A percentile compares a stretch with the other conserved stretches of the same genome.
These are phyloP conservation scores for Pinus albicaulis DNA, from an alignment of 75 land plant species.

Conservation along the genomic window DNA sequence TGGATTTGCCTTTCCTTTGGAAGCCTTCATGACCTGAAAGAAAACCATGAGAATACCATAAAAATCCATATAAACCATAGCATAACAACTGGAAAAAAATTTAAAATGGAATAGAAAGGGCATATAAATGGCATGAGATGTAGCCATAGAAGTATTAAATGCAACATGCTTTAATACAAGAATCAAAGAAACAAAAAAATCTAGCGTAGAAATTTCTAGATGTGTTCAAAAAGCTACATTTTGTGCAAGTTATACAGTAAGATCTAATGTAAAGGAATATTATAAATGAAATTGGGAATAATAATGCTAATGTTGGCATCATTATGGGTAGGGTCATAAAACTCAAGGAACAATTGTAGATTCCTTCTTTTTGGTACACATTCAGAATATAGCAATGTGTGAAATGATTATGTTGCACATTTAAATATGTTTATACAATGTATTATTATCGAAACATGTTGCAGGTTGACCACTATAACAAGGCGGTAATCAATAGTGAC, in stretches of 20 bases:
- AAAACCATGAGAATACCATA: not conserved
- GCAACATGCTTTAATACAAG: not conserved
- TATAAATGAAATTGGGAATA: not conserved
- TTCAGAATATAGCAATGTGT: not conserved
- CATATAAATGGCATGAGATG: no score
- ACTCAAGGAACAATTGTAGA: not conserved
- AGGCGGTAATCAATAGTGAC: no score
- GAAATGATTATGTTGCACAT: not conserved
- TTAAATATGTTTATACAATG: no score
- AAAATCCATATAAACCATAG: not conserved
- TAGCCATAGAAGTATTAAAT: no score
- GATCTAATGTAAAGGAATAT: not conserved
- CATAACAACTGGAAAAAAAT: not conserved
- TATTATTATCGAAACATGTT: no score
- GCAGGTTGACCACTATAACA: no score
- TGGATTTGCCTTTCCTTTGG: conserved; percentile 94
- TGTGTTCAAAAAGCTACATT: not conserved
- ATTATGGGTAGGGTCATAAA: not conserved
- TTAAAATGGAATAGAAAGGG: no score
- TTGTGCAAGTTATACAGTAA: not conserved
- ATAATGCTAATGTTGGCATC: not conserved
- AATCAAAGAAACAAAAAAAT: not conserved
- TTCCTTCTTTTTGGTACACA: not conserved
- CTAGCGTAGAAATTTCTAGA: not conserved
- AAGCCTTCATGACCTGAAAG: conserved; percentile 84